Percentiles rank a stretch among this genome's conserved stretches.
These are phyloP conservation scores for Thymus mandschuricus DNA, from an alignment of 257 asterid species.

Conservation along the genomic window DNA sequence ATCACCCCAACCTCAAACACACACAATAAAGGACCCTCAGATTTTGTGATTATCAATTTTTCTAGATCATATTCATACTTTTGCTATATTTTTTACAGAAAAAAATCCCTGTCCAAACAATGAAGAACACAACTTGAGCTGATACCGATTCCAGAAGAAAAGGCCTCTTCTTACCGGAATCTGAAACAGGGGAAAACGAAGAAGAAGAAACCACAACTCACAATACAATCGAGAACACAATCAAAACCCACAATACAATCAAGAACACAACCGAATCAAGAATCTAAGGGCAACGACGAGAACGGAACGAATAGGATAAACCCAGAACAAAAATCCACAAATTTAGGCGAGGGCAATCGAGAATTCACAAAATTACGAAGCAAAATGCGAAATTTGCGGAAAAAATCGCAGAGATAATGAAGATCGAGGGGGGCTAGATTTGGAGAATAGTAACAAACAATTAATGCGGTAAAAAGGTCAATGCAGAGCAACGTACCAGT, in stretches of 20 bases:
- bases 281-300: no score
- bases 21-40: background rate
- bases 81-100: background rate
- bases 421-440: background rate
- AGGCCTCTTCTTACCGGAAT: slow-evolving; percentile 27
- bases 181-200: slow-evolving; percentile 20
- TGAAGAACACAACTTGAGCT: slow-evolving; percentile 12
- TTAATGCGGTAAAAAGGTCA: slow-evolving; percentile 20
- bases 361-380: background rate
- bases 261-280: no score
- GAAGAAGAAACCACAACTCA: slow-evolving; percentile 11
- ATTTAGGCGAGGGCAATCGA: slow-evolving; percentile 2
- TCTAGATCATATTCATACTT: background rate
- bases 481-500: slow-evolving; percentile 29
- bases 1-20: slow-evolving; percentile 37
- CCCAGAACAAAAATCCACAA: slow-evolving; percentile 21
- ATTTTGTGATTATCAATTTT: slow-evolving; percentile 6
- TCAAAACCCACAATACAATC: background rate
- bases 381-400: background rate
- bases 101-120: slow-evolving; percentile 7
- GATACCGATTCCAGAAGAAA: slow-evolving; percentile 20
- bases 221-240: background rate
- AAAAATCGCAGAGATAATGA: background rate
- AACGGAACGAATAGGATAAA: background rate
- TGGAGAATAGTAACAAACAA: background rate